These are phyloP conservation scores for Collybia sordida DNA, from an alignment of 768 basidiomycete genomes.

Conservation along the genomic window DNA sequence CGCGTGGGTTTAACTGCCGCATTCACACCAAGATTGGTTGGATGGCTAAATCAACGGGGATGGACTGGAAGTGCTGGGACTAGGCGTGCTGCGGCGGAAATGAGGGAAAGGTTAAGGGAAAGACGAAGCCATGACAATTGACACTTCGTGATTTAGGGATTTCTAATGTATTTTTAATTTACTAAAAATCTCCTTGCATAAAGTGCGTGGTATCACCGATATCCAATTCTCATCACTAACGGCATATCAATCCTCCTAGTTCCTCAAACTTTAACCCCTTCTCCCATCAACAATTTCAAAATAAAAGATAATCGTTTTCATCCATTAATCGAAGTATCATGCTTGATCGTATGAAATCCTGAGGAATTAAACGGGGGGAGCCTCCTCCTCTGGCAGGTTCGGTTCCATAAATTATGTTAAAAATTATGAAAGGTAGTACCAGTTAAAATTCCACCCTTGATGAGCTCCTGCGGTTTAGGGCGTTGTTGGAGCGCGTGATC, in stretches of 20 bases:
- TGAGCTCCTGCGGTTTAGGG: slow-evolving; percentile 60
- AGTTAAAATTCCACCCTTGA: slow-evolving; percentile 62
- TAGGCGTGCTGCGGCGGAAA: slow-evolving; percentile 56
- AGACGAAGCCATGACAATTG: slow-evolving; percentile 28
- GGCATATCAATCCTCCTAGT: background rate
- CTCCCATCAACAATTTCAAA: no score
- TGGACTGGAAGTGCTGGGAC: slow-evolving; percentile 81
- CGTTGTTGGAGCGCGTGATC: slow-evolving; percentile 58
- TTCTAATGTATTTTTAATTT: background rate
- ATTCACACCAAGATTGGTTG: slow-evolving; percentile 82
- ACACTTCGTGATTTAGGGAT: background rate
- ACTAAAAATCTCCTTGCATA: background rate
- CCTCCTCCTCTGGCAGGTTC: slow-evolving; percentile 21
- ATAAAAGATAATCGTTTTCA: background rate
- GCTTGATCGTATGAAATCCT: background rate
- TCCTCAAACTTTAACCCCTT: no score
- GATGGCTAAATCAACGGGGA: slow-evolving; percentile 76
- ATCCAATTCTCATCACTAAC: no score
- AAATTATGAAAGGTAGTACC: slow-evolving; percentile 16
- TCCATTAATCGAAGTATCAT: background rate
- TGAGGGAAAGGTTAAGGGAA: slow-evolving; percentile 44
- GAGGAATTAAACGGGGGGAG: slow-evolving; percentile 12
- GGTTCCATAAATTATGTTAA: background rate
- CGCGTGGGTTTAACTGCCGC: slow-evolving; percentile 87
- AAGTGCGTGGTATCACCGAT: no score